Evolutionary conservation across 768 basidiomycete genomes (phyloP), one percentile per base, ranked within the genome.

Genomic region (Amanita jacksonii): DNA sequence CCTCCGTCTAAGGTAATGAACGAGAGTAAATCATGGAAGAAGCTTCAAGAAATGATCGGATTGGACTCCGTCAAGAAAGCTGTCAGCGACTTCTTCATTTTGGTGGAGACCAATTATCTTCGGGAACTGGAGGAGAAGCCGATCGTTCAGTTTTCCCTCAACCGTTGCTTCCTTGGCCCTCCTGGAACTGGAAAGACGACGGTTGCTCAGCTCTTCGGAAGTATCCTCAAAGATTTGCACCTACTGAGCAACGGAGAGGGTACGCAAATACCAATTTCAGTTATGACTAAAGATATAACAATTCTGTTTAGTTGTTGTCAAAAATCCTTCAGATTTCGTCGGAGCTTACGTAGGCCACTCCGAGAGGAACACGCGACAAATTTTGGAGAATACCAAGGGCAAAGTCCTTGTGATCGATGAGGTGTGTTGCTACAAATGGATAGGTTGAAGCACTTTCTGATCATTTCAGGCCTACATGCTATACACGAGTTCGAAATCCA

Each of bases 231-330:
- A 0, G 79, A 81, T 38, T 54, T 85, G 1, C 70, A 73, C 3
- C 54, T 85, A n/a, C 54, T 85, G n/a, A 81, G 77, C 54, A 81
- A 79, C 32, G 79, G 78, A 7, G 82, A 85, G 74, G 80, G 81
- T 78, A 45, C 50, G 62, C 18, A 18, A 15, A 9, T 15, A 13
- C 13, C 18, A 18, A 15, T 9, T 20, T 19, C 10, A n/a, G 15
- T 4, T 32, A 16, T 34, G 15, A 2, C 3, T 32, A 34, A 27
- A 16, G 30, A 10, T 15, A 38, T 46, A 25, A 31, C 50, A 30
- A 49, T 31, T 9, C n/a, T 18, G 32, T 27, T 2, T 40, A 84
- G 81, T 85, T 33, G 62, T 83, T 0, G 51, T 75, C 0, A 84
- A 82, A 57, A 83, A 79, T 49, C 81, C 82, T 0, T 60, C 81